Evolutionary conservation across 2,329 filamentous ascomycete species (phyloP).

Genomic region (Sclerotinia borealis): DNA sequence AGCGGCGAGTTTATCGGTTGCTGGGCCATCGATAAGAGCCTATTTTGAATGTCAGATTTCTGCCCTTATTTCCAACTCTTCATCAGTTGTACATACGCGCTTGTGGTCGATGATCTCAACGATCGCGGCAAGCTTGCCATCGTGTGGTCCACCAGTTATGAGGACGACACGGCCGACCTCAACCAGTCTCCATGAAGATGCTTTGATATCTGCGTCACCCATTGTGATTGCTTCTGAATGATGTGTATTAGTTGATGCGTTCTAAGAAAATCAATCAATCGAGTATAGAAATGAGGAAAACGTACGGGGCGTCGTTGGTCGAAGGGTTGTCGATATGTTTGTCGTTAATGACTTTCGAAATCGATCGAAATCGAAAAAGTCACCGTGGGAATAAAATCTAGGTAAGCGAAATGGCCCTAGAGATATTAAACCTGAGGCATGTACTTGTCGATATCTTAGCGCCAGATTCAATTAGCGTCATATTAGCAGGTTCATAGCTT

Average conservation of each 20-base stretch:
- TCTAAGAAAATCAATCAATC: background rate
- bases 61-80: slow-evolving; percentile 9
- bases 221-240: slow-evolving; percentile 59
- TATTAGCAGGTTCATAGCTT: background rate
- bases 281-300: slow-evolving; percentile 18
- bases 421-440: slow-evolving; percentile 14
- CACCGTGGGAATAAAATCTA: slow-evolving; percentile 18
- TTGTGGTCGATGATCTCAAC: slow-evolving; percentile 99
- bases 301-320: slow-evolving; percentile 31
- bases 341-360: slow-evolving; percentile 14
- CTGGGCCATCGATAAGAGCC: slow-evolving; percentile 95
- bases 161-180: slow-evolving; percentile 95
- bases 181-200: slow-evolving; percentile 87
- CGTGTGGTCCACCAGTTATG: slow-evolving; percentile 73
- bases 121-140: slow-evolving; percentile 84
- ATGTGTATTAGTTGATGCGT: slow-evolving; percentile 12
- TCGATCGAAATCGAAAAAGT: slow-evolving; percentile 12
- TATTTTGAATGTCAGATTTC: slow-evolving; percentile 40
- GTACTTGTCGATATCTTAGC: too few relatives aligned
- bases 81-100: slow-evolving; percentile 68
- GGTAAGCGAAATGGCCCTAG: slow-evolving; percentile 21
- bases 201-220: slow-evolving; percentile 76
- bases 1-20: slow-evolving; percentile 68
- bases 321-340: slow-evolving; percentile 27
- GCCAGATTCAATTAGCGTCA: background rate